Evolutionary conservation across 208 protist species (phyloP).

Genomic region (Trypanosoma caninum): DNA sequence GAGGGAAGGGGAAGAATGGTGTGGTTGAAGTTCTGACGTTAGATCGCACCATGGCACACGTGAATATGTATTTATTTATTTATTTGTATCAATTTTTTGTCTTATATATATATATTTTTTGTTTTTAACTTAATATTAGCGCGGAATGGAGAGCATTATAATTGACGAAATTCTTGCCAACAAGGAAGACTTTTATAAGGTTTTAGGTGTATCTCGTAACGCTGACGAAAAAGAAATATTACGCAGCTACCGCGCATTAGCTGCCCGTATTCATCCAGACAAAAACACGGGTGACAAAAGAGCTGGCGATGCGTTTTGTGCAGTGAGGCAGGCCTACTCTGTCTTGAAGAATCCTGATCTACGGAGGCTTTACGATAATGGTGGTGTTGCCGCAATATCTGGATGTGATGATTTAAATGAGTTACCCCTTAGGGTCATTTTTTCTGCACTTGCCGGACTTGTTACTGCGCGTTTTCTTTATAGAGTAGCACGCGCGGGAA

Average conservation of each 20-base stretch:
- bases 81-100: no score
- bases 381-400: constrained; percentile 13
- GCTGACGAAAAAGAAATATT: constrained; percentile 29
- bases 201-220: constrained; percentile 23
- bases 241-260: constrained; percentile 37
- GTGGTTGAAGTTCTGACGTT: no score
- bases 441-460: background rate
- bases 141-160: constrained; percentile 14
- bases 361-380: constrained; percentile 88
- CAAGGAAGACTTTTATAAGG: constrained; percentile 31
- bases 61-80: no score
- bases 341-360: constrained; percentile 88
- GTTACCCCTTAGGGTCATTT: background rate
- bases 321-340: constrained; percentile 90
- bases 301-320: constrained; percentile 43
- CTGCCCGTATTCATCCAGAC: constrained; percentile 61
- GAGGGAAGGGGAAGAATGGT: no score
- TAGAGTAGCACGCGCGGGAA: background rate
- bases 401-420: background rate
- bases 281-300: constrained; percentile 36
- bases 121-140: no score
- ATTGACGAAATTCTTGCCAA: constrained; percentile 33
- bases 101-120: no score
- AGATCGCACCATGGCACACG: no score
- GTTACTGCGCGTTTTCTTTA: background rate